A percentile compares a stretch with the other conserved stretches of the same genome.
Conservation (phyloP, 345 rosid genomes). For the Eucalyptus grandis region DNA sequence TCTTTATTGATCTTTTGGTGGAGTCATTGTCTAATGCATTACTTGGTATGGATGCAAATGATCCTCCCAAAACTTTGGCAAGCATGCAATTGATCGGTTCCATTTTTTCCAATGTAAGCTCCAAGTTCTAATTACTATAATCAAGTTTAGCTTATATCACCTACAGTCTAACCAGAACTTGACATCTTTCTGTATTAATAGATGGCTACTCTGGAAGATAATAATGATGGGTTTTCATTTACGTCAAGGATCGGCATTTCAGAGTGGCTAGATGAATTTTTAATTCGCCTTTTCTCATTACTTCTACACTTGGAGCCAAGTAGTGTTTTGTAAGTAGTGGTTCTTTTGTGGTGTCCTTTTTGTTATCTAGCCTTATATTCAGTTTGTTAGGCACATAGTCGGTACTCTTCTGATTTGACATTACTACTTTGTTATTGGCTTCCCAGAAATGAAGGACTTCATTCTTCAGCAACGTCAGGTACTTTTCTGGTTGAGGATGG, state of each 20-base stretch:
- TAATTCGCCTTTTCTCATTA: conserved; percentile 79
- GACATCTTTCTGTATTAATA: conserved; percentile 5
- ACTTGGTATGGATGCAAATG: conserved; percentile 99
- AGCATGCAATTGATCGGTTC: conserved; percentile 97
- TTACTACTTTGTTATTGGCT: background rate
- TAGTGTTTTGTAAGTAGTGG: conserved; percentile 71
- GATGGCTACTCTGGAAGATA: conserved; percentile 83
- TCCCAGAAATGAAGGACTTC: conserved; percentile 84
- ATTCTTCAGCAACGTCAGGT: conserved; percentile 85
- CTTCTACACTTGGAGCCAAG: conserved; percentile 91
- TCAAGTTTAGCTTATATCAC: background rate
- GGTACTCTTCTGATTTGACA: background rate
- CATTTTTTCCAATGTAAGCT: conserved; percentile 93
- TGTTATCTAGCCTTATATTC: background rate
- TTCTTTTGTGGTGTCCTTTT: background rate
- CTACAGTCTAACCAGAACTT: background rate
- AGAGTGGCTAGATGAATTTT: conserved; percentile 95
- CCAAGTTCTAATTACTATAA: background rate
- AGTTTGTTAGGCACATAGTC: background rate
- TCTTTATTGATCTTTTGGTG: conserved; percentile 54
- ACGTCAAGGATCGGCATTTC: conserved; percentile 75
- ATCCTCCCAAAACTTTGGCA: conserved; percentile 96
- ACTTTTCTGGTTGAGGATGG: conserved; percentile 98
- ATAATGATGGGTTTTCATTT: conserved; percentile 43
- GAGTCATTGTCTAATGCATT: conserved; percentile 86